A percentile compares a stretch with the other conserved stretches of the same genome.
Evolutionary conservation across 2,329 filamentous ascomycete genomes (phyloP).

Genomic region (Furcasterigmium sp.): DNA sequence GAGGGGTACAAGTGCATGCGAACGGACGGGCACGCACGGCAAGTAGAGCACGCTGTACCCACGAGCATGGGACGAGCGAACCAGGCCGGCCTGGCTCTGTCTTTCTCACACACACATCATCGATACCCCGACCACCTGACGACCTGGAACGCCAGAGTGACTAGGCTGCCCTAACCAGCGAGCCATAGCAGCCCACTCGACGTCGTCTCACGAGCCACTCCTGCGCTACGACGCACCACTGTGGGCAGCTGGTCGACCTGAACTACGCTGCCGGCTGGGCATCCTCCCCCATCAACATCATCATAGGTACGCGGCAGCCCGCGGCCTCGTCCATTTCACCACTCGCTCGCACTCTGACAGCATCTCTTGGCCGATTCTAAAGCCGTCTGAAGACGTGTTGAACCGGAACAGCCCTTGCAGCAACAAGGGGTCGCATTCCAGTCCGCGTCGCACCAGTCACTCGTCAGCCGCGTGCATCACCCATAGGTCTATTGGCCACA

Average conservation of each 20-base stretch:
- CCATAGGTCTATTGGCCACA: no score
- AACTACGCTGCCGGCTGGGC: not conserved
- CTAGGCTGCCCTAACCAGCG: not conserved
- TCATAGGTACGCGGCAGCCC: not conserved
- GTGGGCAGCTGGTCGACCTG: not conserved
- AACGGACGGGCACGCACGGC: not conserved
- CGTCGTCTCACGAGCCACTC: not conserved
- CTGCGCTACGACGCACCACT: not conserved
- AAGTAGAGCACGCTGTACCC: constrained; percentile 1
- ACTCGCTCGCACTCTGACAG: not conserved
- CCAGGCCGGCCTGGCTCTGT: not conserved
- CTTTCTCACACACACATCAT: not conserved
- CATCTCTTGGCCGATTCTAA: not conserved
- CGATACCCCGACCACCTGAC: not conserved
- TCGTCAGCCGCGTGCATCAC: not conserved
- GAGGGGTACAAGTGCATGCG: no score
- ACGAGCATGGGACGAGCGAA: not conserved
- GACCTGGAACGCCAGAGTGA: not conserved
- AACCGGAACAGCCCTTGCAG: not conserved
- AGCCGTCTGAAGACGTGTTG: not conserved
- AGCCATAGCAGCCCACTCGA: not conserved
- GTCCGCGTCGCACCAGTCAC: not conserved
- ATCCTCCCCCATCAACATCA: not conserved
- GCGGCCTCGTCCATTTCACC: not conserved
- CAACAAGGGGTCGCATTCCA: not conserved